These are phyloP conservation scores for Aspergillus thermomutatus DNA, from an alignment of 2,329 filamentous ascomycete species.

Conservation along the genomic window DNA sequence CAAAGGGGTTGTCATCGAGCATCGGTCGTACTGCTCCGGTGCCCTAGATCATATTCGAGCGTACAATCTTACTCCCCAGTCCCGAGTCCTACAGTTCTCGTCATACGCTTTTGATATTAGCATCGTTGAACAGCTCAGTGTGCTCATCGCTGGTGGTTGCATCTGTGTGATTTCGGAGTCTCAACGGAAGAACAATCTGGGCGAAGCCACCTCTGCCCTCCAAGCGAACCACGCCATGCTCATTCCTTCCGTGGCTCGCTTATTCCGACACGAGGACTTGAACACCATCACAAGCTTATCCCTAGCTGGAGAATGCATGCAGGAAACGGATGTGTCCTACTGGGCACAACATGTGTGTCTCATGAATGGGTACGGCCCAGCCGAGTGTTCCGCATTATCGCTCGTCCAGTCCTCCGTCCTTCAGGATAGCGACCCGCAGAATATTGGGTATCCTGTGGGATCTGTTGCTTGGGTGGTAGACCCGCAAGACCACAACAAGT, in stretches of 20 bases:
- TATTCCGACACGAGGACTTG: constrained; percentile 18
- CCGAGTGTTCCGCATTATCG: constrained; percentile 2
- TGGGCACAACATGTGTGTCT: neutral
- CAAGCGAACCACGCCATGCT: constrained; percentile 48
- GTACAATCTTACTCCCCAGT: constrained; percentile 1
- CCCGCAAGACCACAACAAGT: constrained; percentile 16
- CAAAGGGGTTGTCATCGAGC: constrained; percentile 16
- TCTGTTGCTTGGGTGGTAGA: constrained; percentile 31
- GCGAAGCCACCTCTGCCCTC: constrained; percentile 7
- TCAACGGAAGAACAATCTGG: constrained; percentile 39
- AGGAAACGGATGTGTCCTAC: constrained; percentile 1
- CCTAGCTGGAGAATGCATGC: constrained; percentile 32
- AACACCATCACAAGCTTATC: constrained; percentile 34
- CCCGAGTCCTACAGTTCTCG: constrained; percentile 30
- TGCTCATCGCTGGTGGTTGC: constrained; percentile 40
- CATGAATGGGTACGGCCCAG: constrained; percentile 7
- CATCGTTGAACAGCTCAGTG: constrained; percentile 30
- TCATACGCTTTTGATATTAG: constrained; percentile 40
- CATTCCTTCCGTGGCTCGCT: constrained; percentile 51
- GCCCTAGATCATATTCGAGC: neutral
- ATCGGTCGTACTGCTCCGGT: neutral
- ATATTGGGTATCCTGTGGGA: constrained; percentile 20
- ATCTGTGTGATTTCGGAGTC: constrained; percentile 42
- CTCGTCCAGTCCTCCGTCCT: neutral
- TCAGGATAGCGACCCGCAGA: neutral